Conservation (phyloP, 1,284 basidiomycete genomes). For the Ustilago nuda region DNA sequence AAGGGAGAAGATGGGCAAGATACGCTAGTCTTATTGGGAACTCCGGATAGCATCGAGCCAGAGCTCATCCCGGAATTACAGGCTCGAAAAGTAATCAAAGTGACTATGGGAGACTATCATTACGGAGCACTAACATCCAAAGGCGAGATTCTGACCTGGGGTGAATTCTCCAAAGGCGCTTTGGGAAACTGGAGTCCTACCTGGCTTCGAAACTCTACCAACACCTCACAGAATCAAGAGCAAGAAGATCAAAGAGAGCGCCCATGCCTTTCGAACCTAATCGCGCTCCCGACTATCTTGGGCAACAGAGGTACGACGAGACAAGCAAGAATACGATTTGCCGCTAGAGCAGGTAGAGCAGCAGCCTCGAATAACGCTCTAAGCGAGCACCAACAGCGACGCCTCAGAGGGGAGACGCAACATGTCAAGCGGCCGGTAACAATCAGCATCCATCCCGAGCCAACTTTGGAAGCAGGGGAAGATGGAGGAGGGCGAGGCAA, state of each 20-base stretch:
- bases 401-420: not conserved
- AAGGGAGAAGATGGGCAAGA: not conserved
- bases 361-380: not conserved
- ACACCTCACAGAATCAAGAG: not conserved
- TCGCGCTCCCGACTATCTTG: slow-evolving; percentile 12
- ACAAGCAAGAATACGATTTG: slow-evolving; percentile 22
- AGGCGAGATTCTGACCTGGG: slow-evolving; percentile 87
- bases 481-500: not conserved
- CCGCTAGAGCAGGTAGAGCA: slow-evolving; percentile 9
- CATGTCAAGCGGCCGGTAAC: not conserved
- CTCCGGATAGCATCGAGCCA: slow-evolving; percentile 70
- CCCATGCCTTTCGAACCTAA: slow-evolving; percentile 17
- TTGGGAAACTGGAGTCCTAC: slow-evolving; percentile 77
- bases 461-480: not conserved
- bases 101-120: slow-evolving; percentile 90
- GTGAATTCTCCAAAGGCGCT: slow-evolving; percentile 80
- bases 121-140: slow-evolving; percentile 81
- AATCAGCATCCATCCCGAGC: not conserved
- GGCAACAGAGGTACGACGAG: not conserved
- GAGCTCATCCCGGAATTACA: slow-evolving; percentile 79
- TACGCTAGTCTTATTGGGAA: slow-evolving; percentile 56
- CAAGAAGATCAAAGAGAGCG: slow-evolving; percentile 10
- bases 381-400: not conserved
- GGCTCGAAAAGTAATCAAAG: slow-evolving; percentile 80
- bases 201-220: not conserved